phyloP scores from a whole-genome alignment of 495 filamentous ascomycete genomes.

The Talaromyces borbonicus region DNA sequence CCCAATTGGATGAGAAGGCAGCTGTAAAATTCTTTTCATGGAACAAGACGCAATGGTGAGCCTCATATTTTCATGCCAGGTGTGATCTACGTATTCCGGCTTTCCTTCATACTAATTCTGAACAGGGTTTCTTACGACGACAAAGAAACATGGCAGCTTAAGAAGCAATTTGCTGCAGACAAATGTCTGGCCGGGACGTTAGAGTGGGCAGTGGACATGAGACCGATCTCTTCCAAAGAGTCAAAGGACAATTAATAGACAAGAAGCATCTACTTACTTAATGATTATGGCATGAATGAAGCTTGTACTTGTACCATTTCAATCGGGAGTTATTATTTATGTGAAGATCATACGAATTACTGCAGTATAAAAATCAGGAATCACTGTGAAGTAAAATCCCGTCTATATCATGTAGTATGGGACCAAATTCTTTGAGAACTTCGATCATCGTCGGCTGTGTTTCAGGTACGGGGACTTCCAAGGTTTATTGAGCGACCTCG shows the following conservation, averaged over 20 bases:
- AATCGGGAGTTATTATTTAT: too few relatives aligned
- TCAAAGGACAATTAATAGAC: background rate
- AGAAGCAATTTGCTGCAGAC: constrained; percentile 27
- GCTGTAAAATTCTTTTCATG: constrained; percentile 23
- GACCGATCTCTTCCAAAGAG: background rate
- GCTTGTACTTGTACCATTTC: background rate
- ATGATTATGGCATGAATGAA: too few relatives aligned
- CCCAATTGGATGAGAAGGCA: constrained; percentile 13
- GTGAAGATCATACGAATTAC: background rate
- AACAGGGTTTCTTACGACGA: constrained; percentile 37
- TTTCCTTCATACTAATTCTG: too few relatives aligned
- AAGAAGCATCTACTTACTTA: too few relatives aligned
- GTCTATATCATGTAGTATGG: too few relatives aligned
- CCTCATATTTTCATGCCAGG: background rate
- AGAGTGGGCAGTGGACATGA: constrained; percentile 26
- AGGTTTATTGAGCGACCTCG: too few relatives aligned
- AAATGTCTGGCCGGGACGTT: constrained; percentile 29
- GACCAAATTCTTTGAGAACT: too few relatives aligned
- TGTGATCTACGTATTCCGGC: background rate
- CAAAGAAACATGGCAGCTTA: constrained; percentile 26
- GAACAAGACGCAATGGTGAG: constrained; percentile 19
- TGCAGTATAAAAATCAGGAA: background rate
- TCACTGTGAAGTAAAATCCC: too few relatives aligned
- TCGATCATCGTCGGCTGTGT: too few relatives aligned
- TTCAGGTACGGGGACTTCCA: too few relatives aligned